These are phyloP conservation scores for Pyricularia pennisetigena DNA, from an alignment of 2,329 filamentous ascomycete species.

Conservation along the genomic window DNA sequence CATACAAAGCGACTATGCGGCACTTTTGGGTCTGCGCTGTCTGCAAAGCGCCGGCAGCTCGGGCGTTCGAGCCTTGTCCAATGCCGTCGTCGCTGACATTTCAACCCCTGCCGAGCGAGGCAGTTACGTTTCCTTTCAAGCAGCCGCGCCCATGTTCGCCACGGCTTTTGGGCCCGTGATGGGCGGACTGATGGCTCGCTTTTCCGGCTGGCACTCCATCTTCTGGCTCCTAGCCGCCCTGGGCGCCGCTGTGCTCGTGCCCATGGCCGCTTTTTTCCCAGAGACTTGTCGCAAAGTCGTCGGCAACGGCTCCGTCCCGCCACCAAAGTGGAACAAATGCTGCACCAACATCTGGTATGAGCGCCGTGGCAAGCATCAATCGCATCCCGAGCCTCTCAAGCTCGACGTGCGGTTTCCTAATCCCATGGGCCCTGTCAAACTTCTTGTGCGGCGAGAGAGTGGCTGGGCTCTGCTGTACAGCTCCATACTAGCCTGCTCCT, in stretches of 20 bases:
- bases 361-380: too few relatives aligned
- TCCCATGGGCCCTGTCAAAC: background rate
- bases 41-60: conserved; percentile 35
- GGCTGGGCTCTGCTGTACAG: background rate
- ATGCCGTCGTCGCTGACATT: conserved; percentile 27
- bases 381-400: too few relatives aligned
- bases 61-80: background rate
- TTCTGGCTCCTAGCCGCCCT: conserved; percentile 47
- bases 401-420: background rate
- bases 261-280: conserved; percentile 36
- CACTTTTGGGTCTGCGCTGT: conserved; percentile 36
- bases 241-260: conserved; percentile 21
- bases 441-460: background rate
- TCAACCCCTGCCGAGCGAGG: conserved; percentile 46
- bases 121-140: conserved; percentile 37
- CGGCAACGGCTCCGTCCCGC: conserved; percentile 23
- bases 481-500: background rate
- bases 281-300: conserved; percentile 41
- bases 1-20: conserved; percentile 28
- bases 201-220: conserved; percentile 35
- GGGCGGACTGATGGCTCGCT: background rate
- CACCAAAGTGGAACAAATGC: too few relatives aligned
- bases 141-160: conserved; percentile 30
- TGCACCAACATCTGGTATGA: too few relatives aligned
- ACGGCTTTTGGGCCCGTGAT: conserved; percentile 35